Base-by-base conservation (phyloP, 2,329 filamentous ascomycete species). In the Ascochyta lentis region DNA sequence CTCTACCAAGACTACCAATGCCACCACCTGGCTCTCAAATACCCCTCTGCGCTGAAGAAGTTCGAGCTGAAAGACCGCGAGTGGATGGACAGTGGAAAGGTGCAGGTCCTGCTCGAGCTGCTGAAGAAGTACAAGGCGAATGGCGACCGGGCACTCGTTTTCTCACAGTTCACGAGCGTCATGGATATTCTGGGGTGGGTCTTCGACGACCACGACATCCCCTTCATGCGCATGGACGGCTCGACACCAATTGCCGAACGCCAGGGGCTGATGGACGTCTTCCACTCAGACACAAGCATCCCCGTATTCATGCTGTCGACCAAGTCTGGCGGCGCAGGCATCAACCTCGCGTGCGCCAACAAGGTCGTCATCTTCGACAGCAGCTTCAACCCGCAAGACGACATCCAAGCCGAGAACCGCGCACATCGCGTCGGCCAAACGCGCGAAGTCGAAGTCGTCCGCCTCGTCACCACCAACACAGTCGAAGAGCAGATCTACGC, bases 361-460 rank as follows among this genome's bases (percentile, higher is more conserved):
- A 98, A 97, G 77, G 94, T 99, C 65, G 86, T 99, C 76, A 95
- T 99, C 69, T 97, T 98, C 73, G 95, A 99, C 76, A 90, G 90
- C 61, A 91, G 89, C n/a, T 96, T 97, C 79, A 99, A 99, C 67
- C 95, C 95, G 0, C 95, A 99, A 72, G 94, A 98, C 65, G 95
- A 99, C 71, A 88, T 96, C n/a, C 95, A 99, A 75, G 95, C 95
- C 0, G 95, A 98, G 80, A 98, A 99, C 74, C 88, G 95, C 16
- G 95, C 95, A 0, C 95, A 99, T 77, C 89, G 95, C 13, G 91
- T 99, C 8, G 95, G 95, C 0, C 95, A 99, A 79, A 93, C 86
- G 27, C 83, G 91, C 15, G 89, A 94, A 33, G 95, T 99, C 1
- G 94, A 99, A 72, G 90, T 99, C 37, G 87, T 96, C 37, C 83